Evolutionary conservation across 73 alveolate genomes (phyloP).

Genomic region (Stentor roeselii): DNA sequence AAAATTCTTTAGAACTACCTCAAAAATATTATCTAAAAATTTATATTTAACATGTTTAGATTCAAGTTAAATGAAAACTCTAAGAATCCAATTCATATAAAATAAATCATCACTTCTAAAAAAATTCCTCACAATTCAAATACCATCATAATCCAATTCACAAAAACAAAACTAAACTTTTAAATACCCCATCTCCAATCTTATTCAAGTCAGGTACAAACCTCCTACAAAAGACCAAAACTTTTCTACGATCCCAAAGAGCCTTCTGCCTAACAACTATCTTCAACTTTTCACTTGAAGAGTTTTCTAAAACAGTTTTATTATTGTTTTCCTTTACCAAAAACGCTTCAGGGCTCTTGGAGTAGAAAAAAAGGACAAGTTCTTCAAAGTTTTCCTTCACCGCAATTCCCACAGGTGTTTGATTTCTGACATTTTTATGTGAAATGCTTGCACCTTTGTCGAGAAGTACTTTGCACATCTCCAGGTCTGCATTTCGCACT

Average conservation of each 20-base stretch:
- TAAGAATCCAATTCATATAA: too few species aligned
- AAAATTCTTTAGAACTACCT: too few species aligned
- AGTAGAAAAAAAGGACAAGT: not conserved
- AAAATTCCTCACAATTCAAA: too few species aligned
- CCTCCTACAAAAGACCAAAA: not conserved
- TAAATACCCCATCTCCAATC: not conserved
- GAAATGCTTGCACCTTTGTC: not conserved
- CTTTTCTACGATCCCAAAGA: not conserved
- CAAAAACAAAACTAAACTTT: not conserved
- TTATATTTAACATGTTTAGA: too few species aligned
- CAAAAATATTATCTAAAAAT: too few species aligned
- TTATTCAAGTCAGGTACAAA: not conserved
- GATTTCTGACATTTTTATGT: not conserved
- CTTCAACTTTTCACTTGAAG: not conserved
- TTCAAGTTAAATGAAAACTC: too few species aligned
- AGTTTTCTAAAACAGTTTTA: not conserved
- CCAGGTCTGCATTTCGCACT: not conserved
- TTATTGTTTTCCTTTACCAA: not conserved
- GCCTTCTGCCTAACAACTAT: too few species aligned
- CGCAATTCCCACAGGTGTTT: not conserved
- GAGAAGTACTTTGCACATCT: not conserved
- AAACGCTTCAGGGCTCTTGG: not conserved
- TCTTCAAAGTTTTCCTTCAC: not conserved
- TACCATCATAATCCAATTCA: too few species aligned
- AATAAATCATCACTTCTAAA: too few species aligned